These are phyloP conservation scores for Pseudonectria foliicola DNA, from an alignment of 2,329 filamentous ascomycete genomes.

Conservation along the genomic window DNA sequence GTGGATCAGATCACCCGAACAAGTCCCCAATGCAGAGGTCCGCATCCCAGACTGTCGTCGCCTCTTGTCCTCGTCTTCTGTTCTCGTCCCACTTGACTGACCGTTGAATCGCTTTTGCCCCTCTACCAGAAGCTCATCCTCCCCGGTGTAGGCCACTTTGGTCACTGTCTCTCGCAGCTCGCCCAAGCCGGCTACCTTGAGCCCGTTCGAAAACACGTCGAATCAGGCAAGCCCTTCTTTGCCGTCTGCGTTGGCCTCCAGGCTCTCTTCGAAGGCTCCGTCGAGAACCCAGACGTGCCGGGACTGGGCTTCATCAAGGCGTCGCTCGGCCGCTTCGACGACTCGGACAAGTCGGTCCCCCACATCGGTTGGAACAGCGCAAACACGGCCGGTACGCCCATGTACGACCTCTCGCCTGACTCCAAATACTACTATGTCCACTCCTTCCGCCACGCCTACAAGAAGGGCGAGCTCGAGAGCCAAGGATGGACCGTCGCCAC, in stretches of 20 bases:
- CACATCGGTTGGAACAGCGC: constrained; percentile 99
- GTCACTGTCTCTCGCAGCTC: constrained; percentile 86
- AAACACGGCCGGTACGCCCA: constrained; percentile 46
- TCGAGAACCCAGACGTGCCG: constrained; percentile 63
- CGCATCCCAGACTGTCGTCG: constrained; percentile 15
- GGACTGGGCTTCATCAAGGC: constrained; percentile 72
- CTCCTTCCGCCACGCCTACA: constrained; percentile 80
- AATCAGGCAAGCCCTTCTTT: constrained; percentile 93
- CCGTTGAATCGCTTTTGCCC: too few relatives aligned
- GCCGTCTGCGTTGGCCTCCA: constrained; percentile 94
- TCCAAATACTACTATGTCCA: constrained; percentile 99
- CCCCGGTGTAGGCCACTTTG: constrained; percentile 94
- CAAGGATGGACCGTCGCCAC: constrained; percentile 91
- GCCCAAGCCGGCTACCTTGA: constrained; percentile 74
- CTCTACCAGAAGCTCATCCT: constrained; percentile 90
- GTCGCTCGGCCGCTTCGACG: constrained; percentile 67
- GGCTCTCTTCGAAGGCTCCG: constrained; percentile 79
- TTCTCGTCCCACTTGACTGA: constrained; percentile 1
- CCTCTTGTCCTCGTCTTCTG: constrained; percentile 3
- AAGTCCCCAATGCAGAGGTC: constrained; percentile 81
- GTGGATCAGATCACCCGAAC: constrained; percentile 81
- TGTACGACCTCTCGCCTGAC: constrained; percentile 71
- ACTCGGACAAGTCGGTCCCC: constrained; percentile 78
- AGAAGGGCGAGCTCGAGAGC: constrained; percentile 63
- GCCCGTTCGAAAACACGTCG: constrained; percentile 75